Conservation (phyloP, 2,329 filamentous ascomycete species). For the Ilyonectria mors-panacis region DNA sequence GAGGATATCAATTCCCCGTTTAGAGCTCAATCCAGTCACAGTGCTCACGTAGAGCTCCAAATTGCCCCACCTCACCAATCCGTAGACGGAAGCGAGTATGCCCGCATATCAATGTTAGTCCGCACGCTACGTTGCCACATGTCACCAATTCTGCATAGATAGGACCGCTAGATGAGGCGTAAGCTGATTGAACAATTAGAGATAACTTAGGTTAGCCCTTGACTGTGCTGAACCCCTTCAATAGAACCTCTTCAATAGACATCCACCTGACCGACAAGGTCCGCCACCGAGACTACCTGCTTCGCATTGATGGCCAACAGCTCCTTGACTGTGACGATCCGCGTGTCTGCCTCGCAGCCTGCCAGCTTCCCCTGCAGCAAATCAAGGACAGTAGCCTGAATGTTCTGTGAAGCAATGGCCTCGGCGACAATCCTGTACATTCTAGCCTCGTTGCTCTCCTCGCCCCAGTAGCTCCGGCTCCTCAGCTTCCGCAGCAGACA, state of each 20-base stretch:
- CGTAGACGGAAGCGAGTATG: slow-evolving; percentile 2
- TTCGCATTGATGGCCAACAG: slow-evolving; percentile 11
- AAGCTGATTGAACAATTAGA: not conserved
- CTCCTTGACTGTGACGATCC: slow-evolving; percentile 14
- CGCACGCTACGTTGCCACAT: slow-evolving; percentile 3
- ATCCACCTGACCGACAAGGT: slow-evolving; percentile 4
- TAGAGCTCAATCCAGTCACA: not conserved
- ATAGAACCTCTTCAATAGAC: slow-evolving; percentile 4
- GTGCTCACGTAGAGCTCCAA: not conserved
- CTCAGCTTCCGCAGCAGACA: slow-evolving; percentile 12
- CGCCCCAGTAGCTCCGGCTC: slow-evolving; percentile 4
- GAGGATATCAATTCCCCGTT: not conserved
- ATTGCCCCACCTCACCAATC: slow-evolving; percentile 4
- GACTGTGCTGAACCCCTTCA: not conserved
- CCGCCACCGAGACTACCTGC: slow-evolving; percentile 9
- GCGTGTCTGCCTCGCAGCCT: slow-evolving; percentile 11
- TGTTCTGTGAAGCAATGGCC: slow-evolving; percentile 5
- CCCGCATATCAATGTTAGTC: not conserved
- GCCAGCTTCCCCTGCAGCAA: slow-evolving; percentile 1
- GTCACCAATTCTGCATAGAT: slow-evolving; percentile 1
- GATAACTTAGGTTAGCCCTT: not conserved
- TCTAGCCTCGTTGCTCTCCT: slow-evolving; percentile 8
- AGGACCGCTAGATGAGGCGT: not conserved
- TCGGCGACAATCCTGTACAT: slow-evolving; percentile 13
- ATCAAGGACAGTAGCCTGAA: slow-evolving; percentile 10